Evolutionary conservation across 768 basidiomycete species (phyloP), one percentile per base, ranked within the genome.

Genomic region (Ramaria sp.): DNA sequence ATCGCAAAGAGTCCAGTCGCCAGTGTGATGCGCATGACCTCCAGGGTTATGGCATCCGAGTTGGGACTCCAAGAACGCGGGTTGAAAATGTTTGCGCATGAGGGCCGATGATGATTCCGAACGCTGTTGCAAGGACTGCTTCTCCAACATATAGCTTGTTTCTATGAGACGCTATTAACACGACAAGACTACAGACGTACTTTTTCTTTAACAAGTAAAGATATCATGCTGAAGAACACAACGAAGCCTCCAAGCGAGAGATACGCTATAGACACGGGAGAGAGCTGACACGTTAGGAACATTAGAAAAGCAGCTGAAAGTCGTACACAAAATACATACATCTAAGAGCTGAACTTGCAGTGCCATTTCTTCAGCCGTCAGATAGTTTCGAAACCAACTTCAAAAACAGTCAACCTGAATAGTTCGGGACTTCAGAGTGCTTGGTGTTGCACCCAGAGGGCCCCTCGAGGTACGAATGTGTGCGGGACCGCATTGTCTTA

Each of bases 1-100:
- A 97, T 91, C 4, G 94, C 89, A 64, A 98, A 98, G 1, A 98
- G 80, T 27, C 91, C 90, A 1, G 88, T 84, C 3, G 86, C 94
- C 47, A 98, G 87, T 49, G 96, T 88, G 37, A 96, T 70, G 9
- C 93, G 78, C 72, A 85, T 92, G 19, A 95, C 71, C 69, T 95
- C 93, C 20, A 90, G 76, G 0, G 94, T 97, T 57, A 98, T 79
- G 3, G 72, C 68, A 64, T 79, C 75, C 38, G 70, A 71, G 37
- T 73, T 64, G 12, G 68, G 62, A 24, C 13, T 42, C 92, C 92
- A 96, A 3, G 74, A 73, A 3, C 85, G 76, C 5, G 92, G 92
- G 62, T 91, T 72, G 69, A 94, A 89, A 7, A 86, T 70, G 37
- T 78, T 76, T 30, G 81, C 80, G 51, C 80, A 59, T 90, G 75